Conservation (phyloP, 2,329 filamentous ascomycete species). For the Colletotrichum plurivorum region DNA sequence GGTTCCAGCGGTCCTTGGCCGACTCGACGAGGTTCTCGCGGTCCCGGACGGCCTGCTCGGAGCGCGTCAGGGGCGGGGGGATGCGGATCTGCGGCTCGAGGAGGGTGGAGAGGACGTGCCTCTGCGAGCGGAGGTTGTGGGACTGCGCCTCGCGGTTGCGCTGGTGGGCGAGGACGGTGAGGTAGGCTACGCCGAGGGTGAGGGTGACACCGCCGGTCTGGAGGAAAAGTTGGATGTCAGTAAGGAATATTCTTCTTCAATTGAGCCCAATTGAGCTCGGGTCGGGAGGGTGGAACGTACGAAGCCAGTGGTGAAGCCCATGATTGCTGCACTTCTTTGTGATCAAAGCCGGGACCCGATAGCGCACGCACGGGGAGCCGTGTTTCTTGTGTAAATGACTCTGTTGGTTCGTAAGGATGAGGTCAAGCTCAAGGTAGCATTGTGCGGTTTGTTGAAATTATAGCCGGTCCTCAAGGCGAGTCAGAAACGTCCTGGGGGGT, state of each 20-base stretch:
- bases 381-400: conserved; percentile 4
- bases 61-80: conserved; percentile 63
- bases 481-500: conserved; percentile 24
- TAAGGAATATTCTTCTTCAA: neutral
- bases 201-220: conserved; percentile 83
- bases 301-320: conserved; percentile 83
- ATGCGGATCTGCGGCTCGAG: conserved; percentile 63
- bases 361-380: conserved; percentile 21
- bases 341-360: conserved; percentile 10
- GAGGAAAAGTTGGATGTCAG: conserved; percentile 4
- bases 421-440: conserved; percentile 35
- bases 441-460: conserved; percentile 7
- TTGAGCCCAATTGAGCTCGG: neutral
- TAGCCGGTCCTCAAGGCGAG: conserved; percentile 19
- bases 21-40: conserved; percentile 73
- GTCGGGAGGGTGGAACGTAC: conserved; percentile 63
- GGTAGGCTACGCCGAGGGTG: conserved; percentile 80
- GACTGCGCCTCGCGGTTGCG: conserved; percentile 74
- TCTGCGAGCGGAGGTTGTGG: conserved; percentile 69
- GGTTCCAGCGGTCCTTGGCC: conserved; percentile 84
- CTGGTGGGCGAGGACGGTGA: conserved; percentile 79
- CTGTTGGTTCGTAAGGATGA: neutral
- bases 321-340: conserved; percentile 51
- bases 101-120: conserved; percentile 66
- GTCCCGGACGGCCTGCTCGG: conserved; percentile 65